A percentile compares a stretch with the other conserved stretches of the same genome.
These are phyloP conservation scores for Cenchrus purpureus DNA, from an alignment of 176 grass and related monocot species.

Conservation along the genomic window DNA sequence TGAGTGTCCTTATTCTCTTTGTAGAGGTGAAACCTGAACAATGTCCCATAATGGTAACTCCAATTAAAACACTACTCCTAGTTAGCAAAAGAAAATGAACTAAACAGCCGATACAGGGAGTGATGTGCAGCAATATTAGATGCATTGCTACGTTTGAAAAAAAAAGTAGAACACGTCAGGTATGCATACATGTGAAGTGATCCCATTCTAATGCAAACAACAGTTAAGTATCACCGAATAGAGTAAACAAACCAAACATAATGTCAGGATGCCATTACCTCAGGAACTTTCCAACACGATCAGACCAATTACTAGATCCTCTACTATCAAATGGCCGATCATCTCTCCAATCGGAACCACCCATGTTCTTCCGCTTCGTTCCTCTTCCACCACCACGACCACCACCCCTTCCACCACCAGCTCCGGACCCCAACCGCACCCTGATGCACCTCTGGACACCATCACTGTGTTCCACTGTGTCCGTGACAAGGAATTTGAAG, in stretches of 20 bases:
- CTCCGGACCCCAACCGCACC: slow-evolving; percentile 60
- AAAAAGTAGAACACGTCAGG: not conserved
- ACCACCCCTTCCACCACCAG: slow-evolving; percentile 54
- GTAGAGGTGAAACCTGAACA: slow-evolving; percentile 86
- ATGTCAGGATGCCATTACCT: slow-evolving; percentile 49
- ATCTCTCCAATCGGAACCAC: slow-evolving; percentile 56
- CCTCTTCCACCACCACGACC: slow-evolving; percentile 47
- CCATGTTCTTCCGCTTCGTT: slow-evolving; percentile 74
- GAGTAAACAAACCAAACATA: slow-evolving; percentile 3
- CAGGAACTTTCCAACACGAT: slow-evolving; percentile 78
- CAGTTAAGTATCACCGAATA: not conserved
- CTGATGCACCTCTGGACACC: slow-evolving; percentile 71
- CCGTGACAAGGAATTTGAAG: slow-evolving; percentile 90
- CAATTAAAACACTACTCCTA: slow-evolving; percentile 20
- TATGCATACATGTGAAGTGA: slow-evolving; percentile 19
- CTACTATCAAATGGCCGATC: slow-evolving; percentile 79
- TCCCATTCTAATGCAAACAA: not conserved
- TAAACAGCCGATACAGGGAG: not conserved
- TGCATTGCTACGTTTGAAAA: not conserved
- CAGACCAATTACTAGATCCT: slow-evolving; percentile 75
- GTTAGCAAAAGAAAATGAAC: slow-evolving; percentile 4
- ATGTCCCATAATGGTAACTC: slow-evolving; percentile 24
- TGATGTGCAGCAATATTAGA: not conserved
- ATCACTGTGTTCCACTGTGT: slow-evolving; percentile 80
- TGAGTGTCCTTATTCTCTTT: slow-evolving; percentile 99